A percentile compares a stretch with the other conserved stretches of the same genome.
Conservation (phyloP, 2,329 filamentous ascomycete genomes). For the Tolypocladium tropicale region DNA sequence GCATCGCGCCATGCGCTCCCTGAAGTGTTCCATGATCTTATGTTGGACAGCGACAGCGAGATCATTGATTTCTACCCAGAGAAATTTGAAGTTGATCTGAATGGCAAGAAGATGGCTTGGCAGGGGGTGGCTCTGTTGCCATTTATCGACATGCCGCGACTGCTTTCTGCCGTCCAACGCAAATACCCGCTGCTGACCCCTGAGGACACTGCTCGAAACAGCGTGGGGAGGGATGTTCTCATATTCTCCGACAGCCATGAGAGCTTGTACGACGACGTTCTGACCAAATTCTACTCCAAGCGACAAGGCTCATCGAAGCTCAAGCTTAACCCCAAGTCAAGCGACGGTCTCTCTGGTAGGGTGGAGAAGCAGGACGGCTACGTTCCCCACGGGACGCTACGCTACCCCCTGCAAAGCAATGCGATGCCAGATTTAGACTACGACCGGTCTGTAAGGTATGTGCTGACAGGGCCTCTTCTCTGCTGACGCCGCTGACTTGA, state of each 20-base stretch:
- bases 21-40: conserved; percentile 76
- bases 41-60: conserved; percentile 77
- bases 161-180: conserved; percentile 71
- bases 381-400: conserved; percentile 71
- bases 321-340: conserved; percentile 64
- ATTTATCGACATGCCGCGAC: conserved; percentile 86
- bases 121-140: conserved; percentile 88
- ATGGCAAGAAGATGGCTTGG: conserved; percentile 98
- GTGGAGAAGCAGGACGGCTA: conserved; percentile 77
- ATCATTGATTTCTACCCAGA: conserved; percentile 98
- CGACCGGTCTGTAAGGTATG: conserved; percentile 76
- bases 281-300: conserved; percentile 84
- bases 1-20: conserved; percentile 89
- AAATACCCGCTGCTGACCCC: conserved; percentile 71
- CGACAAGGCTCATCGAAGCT: conserved; percentile 58
- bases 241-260: conserved; percentile 76
- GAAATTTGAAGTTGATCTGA: conserved; percentile 86
- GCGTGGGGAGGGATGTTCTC: conserved; percentile 68
- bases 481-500: not conserved
- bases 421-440: conserved; percentile 70
- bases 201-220: conserved; percentile 71
- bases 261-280: conserved; percentile 72
- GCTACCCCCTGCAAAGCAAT: conserved; percentile 63
- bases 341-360: conserved; percentile 68
- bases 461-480: not conserved